Evolutionary conservation across 2,329 filamentous ascomycete genomes (phyloP).

Genomic region (Thielaviopsis punctulata): DNA sequence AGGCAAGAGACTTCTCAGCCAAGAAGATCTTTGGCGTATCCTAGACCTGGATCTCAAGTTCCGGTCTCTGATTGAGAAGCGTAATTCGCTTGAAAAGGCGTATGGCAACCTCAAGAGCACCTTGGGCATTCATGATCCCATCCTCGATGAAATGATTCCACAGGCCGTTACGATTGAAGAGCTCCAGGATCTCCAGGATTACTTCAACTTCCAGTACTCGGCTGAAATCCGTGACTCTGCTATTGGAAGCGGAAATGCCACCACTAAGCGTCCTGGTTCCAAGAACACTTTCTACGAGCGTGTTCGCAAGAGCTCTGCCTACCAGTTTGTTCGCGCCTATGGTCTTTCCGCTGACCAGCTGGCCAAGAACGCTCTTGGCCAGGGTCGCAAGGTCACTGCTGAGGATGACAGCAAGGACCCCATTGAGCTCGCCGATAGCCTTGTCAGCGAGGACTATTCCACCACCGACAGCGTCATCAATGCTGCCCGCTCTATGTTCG

Average conservation of each 20-base stretch:
- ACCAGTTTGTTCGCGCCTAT: slow-evolving; percentile 71
- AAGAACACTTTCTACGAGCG: slow-evolving; percentile 70
- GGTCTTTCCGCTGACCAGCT: slow-evolving; percentile 80
- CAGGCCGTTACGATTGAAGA: slow-evolving; percentile 80
- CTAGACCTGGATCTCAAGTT: slow-evolving; percentile 92
- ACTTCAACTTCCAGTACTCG: slow-evolving; percentile 86
- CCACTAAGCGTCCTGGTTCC: slow-evolving; percentile 65
- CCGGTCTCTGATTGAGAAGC: slow-evolving; percentile 79
- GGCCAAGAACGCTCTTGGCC: slow-evolving; percentile 66
- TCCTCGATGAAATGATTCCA: slow-evolving; percentile 68
- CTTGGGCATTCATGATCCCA: slow-evolving; percentile 47
- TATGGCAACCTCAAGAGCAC: slow-evolving; percentile 53
- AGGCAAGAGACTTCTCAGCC: slow-evolving; percentile 77
- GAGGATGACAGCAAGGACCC: slow-evolving; percentile 71
- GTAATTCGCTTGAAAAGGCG: slow-evolving; percentile 65
- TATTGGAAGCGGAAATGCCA: slow-evolving; percentile 42
- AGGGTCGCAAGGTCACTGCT: slow-evolving; percentile 62
- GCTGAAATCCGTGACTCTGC: slow-evolving; percentile 67
- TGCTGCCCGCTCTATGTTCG: slow-evolving; percentile 72
- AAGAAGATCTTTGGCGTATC: slow-evolving; percentile 89
- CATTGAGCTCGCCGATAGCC: slow-evolving; percentile 68
- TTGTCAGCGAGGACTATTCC: slow-evolving; percentile 55
- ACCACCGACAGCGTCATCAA: slow-evolving; percentile 60
- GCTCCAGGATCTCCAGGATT: slow-evolving; percentile 89
- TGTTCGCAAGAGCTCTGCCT: slow-evolving; percentile 62